Conservation (phyloP, 75 land plant species). For the Selaginella moellendorffii region DNA sequence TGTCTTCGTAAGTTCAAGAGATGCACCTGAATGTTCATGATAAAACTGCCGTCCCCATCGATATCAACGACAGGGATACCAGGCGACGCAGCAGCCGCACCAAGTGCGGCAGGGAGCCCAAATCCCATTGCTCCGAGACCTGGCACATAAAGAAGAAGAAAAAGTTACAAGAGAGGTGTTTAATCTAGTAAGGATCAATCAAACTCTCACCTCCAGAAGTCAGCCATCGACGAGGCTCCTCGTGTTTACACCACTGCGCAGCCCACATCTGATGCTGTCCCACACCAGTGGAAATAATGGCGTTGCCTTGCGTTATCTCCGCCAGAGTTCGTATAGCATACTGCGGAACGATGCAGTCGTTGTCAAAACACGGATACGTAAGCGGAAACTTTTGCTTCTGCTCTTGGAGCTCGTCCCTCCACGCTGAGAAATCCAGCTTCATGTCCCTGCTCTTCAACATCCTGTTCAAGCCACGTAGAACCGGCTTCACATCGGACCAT, state of each 20-base stretch:
- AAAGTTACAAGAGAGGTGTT: too few species aligned
- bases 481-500: too few species aligned
- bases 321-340: constrained; percentile 61
- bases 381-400: constrained; percentile 53
- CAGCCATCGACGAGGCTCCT: constrained; percentile 66
- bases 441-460: too few species aligned
- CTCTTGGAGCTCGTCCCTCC: constrained; percentile 56
- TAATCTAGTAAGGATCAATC: too few species aligned
- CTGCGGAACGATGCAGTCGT: constrained; percentile 58
- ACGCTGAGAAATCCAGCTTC: constrained; percentile 48
- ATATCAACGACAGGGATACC: constrained; percentile 54
- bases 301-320: constrained; percentile 61
- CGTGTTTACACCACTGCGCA: constrained; percentile 61
- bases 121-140: constrained; percentile 66
- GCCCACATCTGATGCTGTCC: too few species aligned
- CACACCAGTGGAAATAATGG: constrained; percentile 50
- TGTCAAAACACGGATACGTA: constrained; percentile 47
- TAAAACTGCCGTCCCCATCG: too few species aligned
- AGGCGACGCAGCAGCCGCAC: constrained; percentile 78
- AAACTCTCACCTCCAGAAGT: constrained; percentile 82
- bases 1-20: too few species aligned
- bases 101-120: constrained; percentile 88
- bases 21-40: too few species aligned
- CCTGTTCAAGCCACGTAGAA: too few species aligned
- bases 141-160: too few species aligned